Evolutionary conservation across 192 early-diverging fungal genomes (phyloP).

Genomic region (Ramicandelaber brevisporus): DNA sequence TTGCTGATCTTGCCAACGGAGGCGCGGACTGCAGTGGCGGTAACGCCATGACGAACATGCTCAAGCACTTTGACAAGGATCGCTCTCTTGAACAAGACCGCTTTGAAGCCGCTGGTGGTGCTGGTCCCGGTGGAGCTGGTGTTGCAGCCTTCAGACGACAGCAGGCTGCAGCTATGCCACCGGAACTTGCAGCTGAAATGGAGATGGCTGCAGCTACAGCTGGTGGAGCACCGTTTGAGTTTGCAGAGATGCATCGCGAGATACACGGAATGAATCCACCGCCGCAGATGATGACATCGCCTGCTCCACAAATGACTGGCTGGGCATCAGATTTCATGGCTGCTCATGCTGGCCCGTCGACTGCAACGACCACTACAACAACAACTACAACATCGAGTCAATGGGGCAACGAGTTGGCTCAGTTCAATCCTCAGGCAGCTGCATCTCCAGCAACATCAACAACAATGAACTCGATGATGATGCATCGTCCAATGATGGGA

Average conservation of each 20-base stretch:
- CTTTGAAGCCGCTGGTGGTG: neutral
- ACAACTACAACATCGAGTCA: constrained; percentile 8
- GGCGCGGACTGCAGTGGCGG: constrained; percentile 51
- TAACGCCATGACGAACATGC: constrained; percentile 47
- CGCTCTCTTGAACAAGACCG: constrained; percentile 53
- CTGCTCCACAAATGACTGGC: constrained; percentile 54
- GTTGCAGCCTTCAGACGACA: neutral
- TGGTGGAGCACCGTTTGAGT: constrained; percentile 25
- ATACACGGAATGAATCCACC: constrained; percentile 22
- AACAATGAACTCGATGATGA: constrained; percentile 1
- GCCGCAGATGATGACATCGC: constrained; percentile 4
- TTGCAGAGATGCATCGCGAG: constrained; percentile 42
- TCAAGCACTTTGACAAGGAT: constrained; percentile 59
- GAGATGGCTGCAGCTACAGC: constrained; percentile 5
- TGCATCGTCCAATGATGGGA: constrained; percentile 2
- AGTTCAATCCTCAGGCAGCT: neutral
- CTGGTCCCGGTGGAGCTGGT: neutral
- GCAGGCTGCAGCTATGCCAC: constrained; percentile 8
- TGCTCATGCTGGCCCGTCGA: constrained; percentile 2
- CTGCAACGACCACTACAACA: constrained; percentile 15
- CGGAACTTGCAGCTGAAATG: constrained; percentile 12
- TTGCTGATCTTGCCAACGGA: constrained; percentile 27
- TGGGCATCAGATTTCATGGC: constrained; percentile 16
- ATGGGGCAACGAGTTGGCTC: constrained; percentile 2
- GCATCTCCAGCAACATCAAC: no score